phyloP scores from a whole-genome alignment of 2,329 filamentous ascomycete genomes.

The Rugonectria rugulosa region DNA sequence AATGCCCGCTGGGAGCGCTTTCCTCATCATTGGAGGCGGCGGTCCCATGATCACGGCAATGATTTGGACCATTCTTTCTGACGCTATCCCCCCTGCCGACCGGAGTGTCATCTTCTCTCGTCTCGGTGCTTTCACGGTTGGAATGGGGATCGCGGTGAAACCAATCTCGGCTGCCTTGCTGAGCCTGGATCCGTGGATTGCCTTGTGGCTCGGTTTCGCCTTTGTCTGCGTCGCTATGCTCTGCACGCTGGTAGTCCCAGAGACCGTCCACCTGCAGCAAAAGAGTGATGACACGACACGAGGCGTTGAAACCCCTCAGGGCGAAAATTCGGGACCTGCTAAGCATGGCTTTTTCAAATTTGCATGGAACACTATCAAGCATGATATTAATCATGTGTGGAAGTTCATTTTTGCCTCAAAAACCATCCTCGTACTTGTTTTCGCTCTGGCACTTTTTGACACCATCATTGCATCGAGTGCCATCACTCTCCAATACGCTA shows the following conservation, averaged over 20 bases:
- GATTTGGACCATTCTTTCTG: constrained; percentile 54
- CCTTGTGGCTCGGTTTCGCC: constrained; percentile 46
- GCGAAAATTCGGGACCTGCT: background rate
- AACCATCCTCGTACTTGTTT: constrained; percentile 48
- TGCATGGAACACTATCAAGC: constrained; percentile 35
- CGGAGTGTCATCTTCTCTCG: constrained; percentile 52
- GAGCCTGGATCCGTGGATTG: constrained; percentile 48
- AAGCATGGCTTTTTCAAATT: constrained; percentile 31
- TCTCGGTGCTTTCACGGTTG: constrained; percentile 46
- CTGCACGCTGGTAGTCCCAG: constrained; percentile 47
- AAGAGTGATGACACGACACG: constrained; percentile 33
- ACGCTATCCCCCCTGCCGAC: constrained; percentile 48
- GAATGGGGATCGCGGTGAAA: constrained; percentile 47
- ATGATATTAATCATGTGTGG: constrained; percentile 46
- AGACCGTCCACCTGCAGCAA: constrained; percentile 49
- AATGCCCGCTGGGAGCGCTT: constrained; percentile 42
- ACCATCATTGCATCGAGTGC: constrained; percentile 15
- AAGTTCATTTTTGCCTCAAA: constrained; percentile 49
- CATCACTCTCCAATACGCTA: constrained; percentile 60
- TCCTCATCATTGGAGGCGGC: constrained; percentile 52
- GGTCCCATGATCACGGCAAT: constrained; percentile 49
- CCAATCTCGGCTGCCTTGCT: constrained; percentile 52
- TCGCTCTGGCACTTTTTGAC: constrained; percentile 39
- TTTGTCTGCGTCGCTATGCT: constrained; percentile 41
- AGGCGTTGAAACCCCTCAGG: background rate